Base-by-base conservation (phyloP, 495 filamentous ascomycete genomes). In the Lepraria neglecta region DNA sequence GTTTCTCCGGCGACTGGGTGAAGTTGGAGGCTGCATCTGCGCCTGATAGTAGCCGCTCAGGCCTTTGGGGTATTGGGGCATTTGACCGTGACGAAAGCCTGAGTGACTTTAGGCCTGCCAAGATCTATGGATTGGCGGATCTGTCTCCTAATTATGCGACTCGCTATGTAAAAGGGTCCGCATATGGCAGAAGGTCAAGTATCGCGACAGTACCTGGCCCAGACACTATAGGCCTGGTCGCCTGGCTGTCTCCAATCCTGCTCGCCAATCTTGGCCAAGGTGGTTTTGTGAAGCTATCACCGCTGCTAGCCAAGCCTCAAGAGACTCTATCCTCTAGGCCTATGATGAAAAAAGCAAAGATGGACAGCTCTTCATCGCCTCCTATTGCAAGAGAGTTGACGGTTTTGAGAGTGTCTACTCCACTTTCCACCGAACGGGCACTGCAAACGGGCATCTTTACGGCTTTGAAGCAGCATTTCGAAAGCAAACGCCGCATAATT, bases 1-100 rank as follows among this genome's bases (percentile, higher is more conserved):
- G 91, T 70, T 98, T 98, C 71, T 96, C 92, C 1, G 94, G 94
- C 15, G 94, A 98, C 68, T 98, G 94, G 94, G 90, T 97, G n/a
- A 82, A 86, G 4, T 76, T 98, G 21, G 89, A 94, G 74, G 75
- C 82, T 1, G 79, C 15, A 76, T 47, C 59, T 12, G 27, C n/a
- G 10, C 59, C 59, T 35, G 21, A 35, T 38, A 78, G 79, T 68
- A 74, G 77, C 33, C 47, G 63, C 73, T 81, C 63, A 78, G 82
- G 74, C 70, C 76, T 76, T 71, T 85, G 73, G 74, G 72, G 56
- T 64, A 72, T 42, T 70, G 73, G 43, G 74, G 75, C 74, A 61
- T 85, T 81, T 54, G 73, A 79, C 27, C 24, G 71, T 56, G 71
- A 81, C 51, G 65, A 72, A 17, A 64, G 73, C 11, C 69, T 77